Percentiles rank a stretch among this genome's conserved stretches.
These are phyloP conservation scores for Cryptosporidium meleagridis DNA, from an alignment of 169 alveolate genomes.

Conservation along the genomic window DNA sequence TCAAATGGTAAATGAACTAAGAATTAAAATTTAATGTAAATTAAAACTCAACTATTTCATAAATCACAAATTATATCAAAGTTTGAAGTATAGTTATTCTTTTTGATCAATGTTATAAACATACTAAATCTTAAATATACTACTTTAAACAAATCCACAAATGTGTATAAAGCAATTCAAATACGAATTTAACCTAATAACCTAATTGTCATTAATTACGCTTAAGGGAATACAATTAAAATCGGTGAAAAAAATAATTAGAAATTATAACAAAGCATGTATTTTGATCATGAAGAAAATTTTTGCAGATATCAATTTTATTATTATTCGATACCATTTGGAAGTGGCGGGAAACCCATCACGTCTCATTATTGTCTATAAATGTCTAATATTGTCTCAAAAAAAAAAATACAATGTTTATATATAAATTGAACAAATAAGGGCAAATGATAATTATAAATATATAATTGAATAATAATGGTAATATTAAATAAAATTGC, in stretches of 20 bases:
- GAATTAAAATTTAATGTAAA: not conserved
- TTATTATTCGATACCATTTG: not conserved
- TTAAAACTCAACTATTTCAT: no score
- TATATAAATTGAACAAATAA: not conserved
- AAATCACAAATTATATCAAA: not conserved
- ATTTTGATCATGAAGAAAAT: not conserved
- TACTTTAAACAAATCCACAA: not conserved
- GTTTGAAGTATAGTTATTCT: no score
- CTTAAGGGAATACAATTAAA: no score
- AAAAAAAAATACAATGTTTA: not conserved
- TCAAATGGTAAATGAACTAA: not conserved
- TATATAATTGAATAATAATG: not conserved
- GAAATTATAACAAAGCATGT: not conserved
- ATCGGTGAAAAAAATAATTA: no score
- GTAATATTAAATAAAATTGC: not conserved
- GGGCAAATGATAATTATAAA: not conserved
- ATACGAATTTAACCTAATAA: no score
- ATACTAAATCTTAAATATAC: no score
- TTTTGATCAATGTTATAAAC: not conserved
- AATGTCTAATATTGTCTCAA: constrained; percentile 37
- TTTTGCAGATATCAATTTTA: no score
- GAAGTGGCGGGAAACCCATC: not conserved
- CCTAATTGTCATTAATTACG: no score
- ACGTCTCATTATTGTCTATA: constrained; percentile 20
- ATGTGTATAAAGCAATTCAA: no score